Percentiles rank a stretch among this genome's conserved stretches.
Evolutionary conservation across 2,329 filamentous ascomycete genomes (phyloP).

Genomic region (Botrytis paeoniae): DNA sequence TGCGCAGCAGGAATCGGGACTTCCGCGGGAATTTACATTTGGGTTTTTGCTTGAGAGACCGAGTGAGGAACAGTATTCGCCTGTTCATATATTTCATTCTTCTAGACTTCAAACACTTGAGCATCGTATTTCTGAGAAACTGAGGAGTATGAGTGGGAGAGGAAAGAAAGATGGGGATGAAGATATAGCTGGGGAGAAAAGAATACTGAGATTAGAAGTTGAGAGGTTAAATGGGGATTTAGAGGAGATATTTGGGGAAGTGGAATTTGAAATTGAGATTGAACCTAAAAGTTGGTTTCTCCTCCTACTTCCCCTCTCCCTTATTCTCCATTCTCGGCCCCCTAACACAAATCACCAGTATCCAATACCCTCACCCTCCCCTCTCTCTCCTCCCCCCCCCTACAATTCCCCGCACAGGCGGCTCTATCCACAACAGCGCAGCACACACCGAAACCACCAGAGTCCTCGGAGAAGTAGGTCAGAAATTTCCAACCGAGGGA

Average conservation of each 20-base stretch:
- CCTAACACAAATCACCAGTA: neutral
- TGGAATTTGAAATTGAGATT: conserved; percentile 11
- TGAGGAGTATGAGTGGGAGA: neutral
- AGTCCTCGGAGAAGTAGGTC: conserved; percentile 23
- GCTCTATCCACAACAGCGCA: neutral
- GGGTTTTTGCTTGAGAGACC: conserved; percentile 43
- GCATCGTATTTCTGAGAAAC: neutral
- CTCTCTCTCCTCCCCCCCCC: neutral
- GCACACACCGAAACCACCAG: neutral
- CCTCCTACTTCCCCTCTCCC: no score
- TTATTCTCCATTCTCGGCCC: accelerated
- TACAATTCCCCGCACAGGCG: no score
- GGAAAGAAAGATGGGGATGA: neutral
- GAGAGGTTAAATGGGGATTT: neutral
- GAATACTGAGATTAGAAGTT: neutral
- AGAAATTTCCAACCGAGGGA: conserved; percentile 25
- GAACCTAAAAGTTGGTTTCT: neutral
- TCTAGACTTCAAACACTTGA: neutral
- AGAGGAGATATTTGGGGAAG: neutral
- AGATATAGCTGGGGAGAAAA: neutral
- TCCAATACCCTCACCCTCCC: neutral
- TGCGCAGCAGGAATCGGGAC: conserved; percentile 45
- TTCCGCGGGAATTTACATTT: conserved; percentile 51
- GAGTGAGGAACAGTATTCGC: conserved; percentile 4
- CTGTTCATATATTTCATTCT: conserved; percentile 19